These are phyloP conservation scores for Chlorella sp. DNA, from an alignment of 139 green algal species.

Conservation along the genomic window DNA sequence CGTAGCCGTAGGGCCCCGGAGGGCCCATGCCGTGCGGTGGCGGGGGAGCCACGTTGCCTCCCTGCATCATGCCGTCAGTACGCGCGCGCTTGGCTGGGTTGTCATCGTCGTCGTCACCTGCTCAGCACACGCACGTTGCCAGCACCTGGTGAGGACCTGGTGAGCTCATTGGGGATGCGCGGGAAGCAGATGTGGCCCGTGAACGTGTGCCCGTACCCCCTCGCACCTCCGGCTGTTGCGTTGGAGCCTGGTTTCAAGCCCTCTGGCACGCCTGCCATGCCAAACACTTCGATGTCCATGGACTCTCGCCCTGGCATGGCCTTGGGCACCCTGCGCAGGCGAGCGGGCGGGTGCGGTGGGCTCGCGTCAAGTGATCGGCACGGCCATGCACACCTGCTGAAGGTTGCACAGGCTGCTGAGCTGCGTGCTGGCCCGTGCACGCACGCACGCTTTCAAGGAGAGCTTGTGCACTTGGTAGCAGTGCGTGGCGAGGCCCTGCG, in stretches of 20 bases:
- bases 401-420: too few relatives aligned
- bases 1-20: too few relatives aligned
- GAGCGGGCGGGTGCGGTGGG: background rate
- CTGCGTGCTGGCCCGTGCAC: background rate
- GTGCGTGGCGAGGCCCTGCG: slow-evolving; percentile 77
- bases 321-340: slow-evolving; percentile 53
- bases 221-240: too few relatives aligned
- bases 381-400: too few relatives aligned
- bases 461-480: slow-evolving; percentile 85
- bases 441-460: slow-evolving; percentile 50
- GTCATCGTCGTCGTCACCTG: background rate
- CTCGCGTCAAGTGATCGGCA: background rate
- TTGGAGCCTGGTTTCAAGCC: slow-evolving; percentile 41
- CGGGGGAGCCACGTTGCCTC: too few relatives aligned
- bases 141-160: too few relatives aligned
- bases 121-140: too few relatives aligned
- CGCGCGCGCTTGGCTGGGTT: background rate
- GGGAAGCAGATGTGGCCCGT: too few relatives aligned
- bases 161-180: too few relatives aligned
- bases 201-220: too few relatives aligned
- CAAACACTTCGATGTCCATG: slow-evolving; percentile 85
- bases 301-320: slow-evolving; percentile 65
- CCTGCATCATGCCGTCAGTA: too few relatives aligned
- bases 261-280: slow-evolving; percentile 77
- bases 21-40: too few relatives aligned